A percentile compares a stretch with the other conserved stretches of the same genome.
These are phyloP conservation scores for Spinellus fusiger DNA, from an alignment of 192 early-diverging fungal species.

Conservation along the genomic window DNA sequence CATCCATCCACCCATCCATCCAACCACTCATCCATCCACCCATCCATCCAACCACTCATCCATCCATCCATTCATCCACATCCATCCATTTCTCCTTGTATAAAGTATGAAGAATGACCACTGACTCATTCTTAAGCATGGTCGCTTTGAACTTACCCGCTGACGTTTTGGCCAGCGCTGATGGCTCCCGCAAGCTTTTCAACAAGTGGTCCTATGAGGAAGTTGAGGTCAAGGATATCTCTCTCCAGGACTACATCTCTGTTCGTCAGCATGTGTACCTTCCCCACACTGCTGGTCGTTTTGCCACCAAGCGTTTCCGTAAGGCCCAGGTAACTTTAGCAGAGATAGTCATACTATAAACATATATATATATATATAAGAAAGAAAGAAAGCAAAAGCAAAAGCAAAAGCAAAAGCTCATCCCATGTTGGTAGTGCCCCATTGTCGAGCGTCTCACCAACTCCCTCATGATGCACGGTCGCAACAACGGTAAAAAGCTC, in stretches of 20 bases:
- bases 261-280: slow-evolving; percentile 90
- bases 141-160: slow-evolving; percentile 50
- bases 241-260: slow-evolving; percentile 88
- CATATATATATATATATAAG: not conserved
- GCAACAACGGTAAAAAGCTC: slow-evolving; percentile 99
- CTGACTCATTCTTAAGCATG: too few relatives aligned
- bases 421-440: slow-evolving; percentile 75
- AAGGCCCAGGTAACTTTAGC: slow-evolving; percentile 93
- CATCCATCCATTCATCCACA: not conserved
- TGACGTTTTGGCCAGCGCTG: slow-evolving; percentile 46
- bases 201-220: slow-evolving; percentile 90
- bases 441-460: slow-evolving; percentile 98
- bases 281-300: slow-evolving; percentile 98
- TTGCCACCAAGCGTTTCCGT: slow-evolving; percentile 94
- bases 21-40: too few relatives aligned
- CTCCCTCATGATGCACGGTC: slow-evolving; percentile 99
- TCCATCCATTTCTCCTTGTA: not conserved
- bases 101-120: too few relatives aligned
- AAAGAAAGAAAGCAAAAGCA: not conserved
- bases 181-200: slow-evolving; percentile 61
- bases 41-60: too few relatives aligned
- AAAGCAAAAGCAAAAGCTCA: not conserved
- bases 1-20: too few relatives aligned
- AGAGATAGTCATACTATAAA: too few relatives aligned
- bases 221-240: slow-evolving; percentile 86